Conservation (phyloP, 768 basidiomycete species). For the Flagelloscypha sp. region DNA sequence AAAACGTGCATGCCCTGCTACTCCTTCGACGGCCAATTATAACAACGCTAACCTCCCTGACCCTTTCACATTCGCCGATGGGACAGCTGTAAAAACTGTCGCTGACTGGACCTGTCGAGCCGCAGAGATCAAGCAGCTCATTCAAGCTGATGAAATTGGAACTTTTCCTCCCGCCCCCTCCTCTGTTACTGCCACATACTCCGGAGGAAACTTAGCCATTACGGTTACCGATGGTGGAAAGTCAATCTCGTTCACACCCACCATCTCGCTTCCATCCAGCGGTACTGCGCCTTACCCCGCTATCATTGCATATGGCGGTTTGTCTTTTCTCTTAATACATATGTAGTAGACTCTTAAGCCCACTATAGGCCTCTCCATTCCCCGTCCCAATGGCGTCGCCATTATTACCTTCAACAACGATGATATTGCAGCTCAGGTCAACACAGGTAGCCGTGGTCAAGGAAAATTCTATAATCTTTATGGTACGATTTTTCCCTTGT, state of each 20-base stretch:
- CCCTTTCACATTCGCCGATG: constrained; percentile 45
- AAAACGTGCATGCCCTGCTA: constrained; percentile 24
- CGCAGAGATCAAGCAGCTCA: constrained; percentile 36
- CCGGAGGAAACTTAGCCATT: constrained; percentile 38
- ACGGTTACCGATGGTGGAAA: constrained; percentile 37
- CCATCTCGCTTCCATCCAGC: constrained; percentile 36
- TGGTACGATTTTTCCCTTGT: too few species aligned
- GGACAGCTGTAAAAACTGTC: constrained; percentile 31
- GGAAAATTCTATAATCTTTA: constrained; percentile 55
- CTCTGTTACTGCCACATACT: constrained; percentile 36
- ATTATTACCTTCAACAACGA: constrained; percentile 47
- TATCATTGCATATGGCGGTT: constrained; percentile 43
- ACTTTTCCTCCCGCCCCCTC: constrained; percentile 39
- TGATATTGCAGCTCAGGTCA: constrained; percentile 43
- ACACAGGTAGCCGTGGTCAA: constrained; percentile 36
- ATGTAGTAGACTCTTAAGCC: constrained; percentile 3
- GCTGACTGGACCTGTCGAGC: constrained; percentile 46
- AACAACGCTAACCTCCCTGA: constrained; percentile 40
- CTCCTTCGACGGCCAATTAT: constrained; percentile 23
- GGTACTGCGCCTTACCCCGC: constrained; percentile 40
- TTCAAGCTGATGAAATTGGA: constrained; percentile 48
- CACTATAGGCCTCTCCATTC: constrained; percentile 15
- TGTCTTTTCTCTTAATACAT: constrained; percentile 27
- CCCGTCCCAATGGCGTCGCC: constrained; percentile 29
- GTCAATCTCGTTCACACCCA: constrained; percentile 40